Evolutionary conservation across 169 alveolate genomes (phyloP), one percentile per base, ranked within the genome.

Genomic region (Eimeria maxima): DNA sequence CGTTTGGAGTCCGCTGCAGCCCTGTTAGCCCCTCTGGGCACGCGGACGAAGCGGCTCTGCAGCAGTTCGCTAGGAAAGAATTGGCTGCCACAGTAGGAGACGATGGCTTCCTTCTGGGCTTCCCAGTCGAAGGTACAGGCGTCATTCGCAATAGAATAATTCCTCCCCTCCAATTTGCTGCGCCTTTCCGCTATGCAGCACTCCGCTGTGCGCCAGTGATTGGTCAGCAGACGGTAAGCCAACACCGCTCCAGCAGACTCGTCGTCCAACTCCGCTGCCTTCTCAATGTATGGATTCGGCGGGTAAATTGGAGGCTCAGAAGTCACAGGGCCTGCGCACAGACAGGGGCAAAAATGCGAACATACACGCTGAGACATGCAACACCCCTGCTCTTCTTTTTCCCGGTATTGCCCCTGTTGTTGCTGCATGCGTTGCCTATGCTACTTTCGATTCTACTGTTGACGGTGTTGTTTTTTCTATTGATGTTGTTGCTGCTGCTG

Each of bases 141-240:
- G 4, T 44, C 55, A 27, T 27, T 45, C 29, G 50, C 6, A 60
- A 45, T 93, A 2, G 93, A 44, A 42, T 80, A 93, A n/a, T 60
- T 57, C 45, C 73, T 55, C 14, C 88, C 96, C 47, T 78, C 96
- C 24, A 74, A 63, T 69, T 93, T 78, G 57, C 92, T 78, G 20
- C 63, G 93, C 13, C 74, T 27, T 33, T 78, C 96, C 33, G 55
- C 55, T 33, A 93, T 67, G n/a, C 74, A 47, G 69, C 86, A 93
- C 76, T 93, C 96, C 38, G 87, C 88, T 29, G 93, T 93, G 16
- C 96, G 96, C 96, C 96, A 93, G 84, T 93, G 89, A n/a, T 93
- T 93, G 33, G 96, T n/a, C 14, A 93, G 73, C 47, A 93, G 44
- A 24, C 96, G 91, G 27, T 63, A 69, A 10, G 89, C 84, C 13